Base-by-base conservation (phyloP, 768 basidiomycete species). In the Mycena olivaceomarginata region DNA sequence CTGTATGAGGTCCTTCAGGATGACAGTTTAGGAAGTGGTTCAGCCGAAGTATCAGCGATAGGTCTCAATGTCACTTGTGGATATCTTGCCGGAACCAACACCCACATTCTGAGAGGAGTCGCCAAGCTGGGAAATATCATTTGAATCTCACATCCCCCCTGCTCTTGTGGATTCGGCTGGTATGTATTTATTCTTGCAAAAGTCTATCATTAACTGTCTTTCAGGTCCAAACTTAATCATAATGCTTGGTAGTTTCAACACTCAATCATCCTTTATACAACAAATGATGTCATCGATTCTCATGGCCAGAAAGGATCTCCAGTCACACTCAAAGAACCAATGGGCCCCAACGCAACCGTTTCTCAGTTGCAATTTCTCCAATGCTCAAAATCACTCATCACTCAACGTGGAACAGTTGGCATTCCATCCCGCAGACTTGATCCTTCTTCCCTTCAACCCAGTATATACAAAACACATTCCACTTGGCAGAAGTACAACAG, bases 41-140 rank as follows among this genome's bases (percentile, higher is more conserved):
- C 40, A 22, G 43, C 43, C 4, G 25, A 45, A 5, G 13, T 65
- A 20, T 65, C 64, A 25, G 20, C n/a, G 13, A 31, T 22, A 25
- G 64, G 64, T 25, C 46, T 65, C 43, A 65, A 65, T 45, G 46
- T 65, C 64, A 65, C 39, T 45, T 65, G 64, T 31, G 64, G 64
- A 45, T 65, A 46, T 46, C 64, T 65, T 11, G 22, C 43, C 10
- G 64, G 43, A 10, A 31, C 5, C 9, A 65, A 65, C 57, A 59
- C 57, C 31, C 6, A 59, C 5, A 2, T 37, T 22, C 53, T 22
- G 53, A 25, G 22, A 56, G 57, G 20, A 53, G 22, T n/a, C 18
- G 22, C 11, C 53, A 59, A 10, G 5, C 12, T 59, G 57, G 57
- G 31, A 59, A 5, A 59, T 59, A 59, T 59, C 57, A 7, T 59